These are phyloP conservation scores for Peronospora belbahrii DNA, from an alignment of 352 stramenopile genomes.

Conservation along the genomic window DNA sequence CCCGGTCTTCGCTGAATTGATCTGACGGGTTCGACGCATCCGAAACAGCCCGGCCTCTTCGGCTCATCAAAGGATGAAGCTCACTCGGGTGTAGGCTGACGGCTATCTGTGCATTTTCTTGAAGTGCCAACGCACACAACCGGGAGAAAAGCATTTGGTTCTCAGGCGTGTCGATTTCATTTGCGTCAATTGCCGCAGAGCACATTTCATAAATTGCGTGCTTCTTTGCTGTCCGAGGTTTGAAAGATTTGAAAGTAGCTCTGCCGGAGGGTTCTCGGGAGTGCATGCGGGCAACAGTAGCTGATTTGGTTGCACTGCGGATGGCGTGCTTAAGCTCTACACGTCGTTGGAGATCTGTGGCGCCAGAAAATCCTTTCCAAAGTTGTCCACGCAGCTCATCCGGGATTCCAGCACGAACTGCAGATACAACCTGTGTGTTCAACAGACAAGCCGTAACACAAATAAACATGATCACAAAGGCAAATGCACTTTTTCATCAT, in stretches of 20 bases:
- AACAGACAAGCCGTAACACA: not conserved
- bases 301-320: slow-evolving; percentile 41
- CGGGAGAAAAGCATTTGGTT: slow-evolving; percentile 58
- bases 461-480: not conserved
- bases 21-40: slow-evolving; percentile 36
- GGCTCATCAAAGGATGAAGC: slow-evolving; percentile 18
- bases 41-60: slow-evolving; percentile 27
- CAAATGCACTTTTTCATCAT: not conserved
- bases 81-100: slow-evolving; percentile 24
- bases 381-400: slow-evolving; percentile 67
- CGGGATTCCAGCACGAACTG: slow-evolving; percentile 62
- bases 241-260: slow-evolving; percentile 3
- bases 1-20: slow-evolving; percentile 34
- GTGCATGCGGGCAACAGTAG: slow-evolving; percentile 22
- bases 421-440: slow-evolving; percentile 57
- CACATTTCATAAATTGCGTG: slow-evolving; percentile 45
- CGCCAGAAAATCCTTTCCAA: slow-evolving; percentile 72
- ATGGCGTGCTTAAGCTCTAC: slow-evolving; percentile 53
- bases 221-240: slow-evolving; percentile 19
- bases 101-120: slow-evolving; percentile 29
- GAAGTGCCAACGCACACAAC: slow-evolving; percentile 45
- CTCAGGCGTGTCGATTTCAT: slow-evolving; percentile 35
- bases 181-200: slow-evolving; percentile 34
- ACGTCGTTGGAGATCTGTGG: slow-evolving; percentile 44
- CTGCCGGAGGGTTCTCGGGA: slow-evolving; percentile 13